phyloP scores from a whole-genome alignment of 164 flowering plant species.

The Warburgia ugandensis region DNA sequence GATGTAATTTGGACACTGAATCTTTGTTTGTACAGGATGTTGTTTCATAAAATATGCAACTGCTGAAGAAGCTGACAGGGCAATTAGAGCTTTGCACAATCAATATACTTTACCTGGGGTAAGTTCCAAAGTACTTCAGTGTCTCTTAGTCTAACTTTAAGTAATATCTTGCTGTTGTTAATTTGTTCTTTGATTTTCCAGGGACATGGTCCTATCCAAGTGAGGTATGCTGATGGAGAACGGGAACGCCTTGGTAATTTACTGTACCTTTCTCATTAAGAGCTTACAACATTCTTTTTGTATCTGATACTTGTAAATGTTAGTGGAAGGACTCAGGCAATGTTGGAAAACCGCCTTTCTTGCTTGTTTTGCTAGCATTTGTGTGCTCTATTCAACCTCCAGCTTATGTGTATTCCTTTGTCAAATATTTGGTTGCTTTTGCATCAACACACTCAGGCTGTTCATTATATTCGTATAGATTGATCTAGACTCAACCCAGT shows the following conservation, averaged over 20 bases:
- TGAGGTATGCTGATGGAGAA: slow-evolving; percentile 97
- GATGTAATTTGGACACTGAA: slow-evolving; percentile 19
- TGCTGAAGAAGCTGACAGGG: slow-evolving; percentile 89
- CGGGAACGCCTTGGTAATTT: slow-evolving; percentile 87
- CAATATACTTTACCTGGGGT: slow-evolving; percentile 90
- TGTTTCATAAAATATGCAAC: slow-evolving; percentile 94
- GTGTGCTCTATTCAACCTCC: too few relatives aligned
- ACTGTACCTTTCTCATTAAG: background rate
- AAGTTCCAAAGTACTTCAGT: slow-evolving; percentile 26
- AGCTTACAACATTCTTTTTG: background rate
- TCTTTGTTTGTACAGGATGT: slow-evolving; percentile 71
- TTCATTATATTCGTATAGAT: too few relatives aligned
- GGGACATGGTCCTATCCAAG: slow-evolving; percentile 95
- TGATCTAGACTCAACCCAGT: too few relatives aligned
- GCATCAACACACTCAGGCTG: too few relatives aligned
- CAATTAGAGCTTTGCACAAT: slow-evolving; percentile 87
- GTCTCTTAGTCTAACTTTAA: background rate
- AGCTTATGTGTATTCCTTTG: too few relatives aligned
- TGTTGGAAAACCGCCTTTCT: too few relatives aligned
- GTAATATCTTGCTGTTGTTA: background rate
- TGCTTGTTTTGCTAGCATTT: too few relatives aligned
- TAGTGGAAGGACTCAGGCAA: background rate
- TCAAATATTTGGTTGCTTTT: too few relatives aligned
- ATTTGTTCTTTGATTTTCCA: slow-evolving; percentile 23
- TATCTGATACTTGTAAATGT: background rate